A percentile compares a stretch with the other conserved stretches of the same genome.
Conservation (phyloP, 176 grass and related monocot species). For the Hyparrhenia diplandra region DNA sequence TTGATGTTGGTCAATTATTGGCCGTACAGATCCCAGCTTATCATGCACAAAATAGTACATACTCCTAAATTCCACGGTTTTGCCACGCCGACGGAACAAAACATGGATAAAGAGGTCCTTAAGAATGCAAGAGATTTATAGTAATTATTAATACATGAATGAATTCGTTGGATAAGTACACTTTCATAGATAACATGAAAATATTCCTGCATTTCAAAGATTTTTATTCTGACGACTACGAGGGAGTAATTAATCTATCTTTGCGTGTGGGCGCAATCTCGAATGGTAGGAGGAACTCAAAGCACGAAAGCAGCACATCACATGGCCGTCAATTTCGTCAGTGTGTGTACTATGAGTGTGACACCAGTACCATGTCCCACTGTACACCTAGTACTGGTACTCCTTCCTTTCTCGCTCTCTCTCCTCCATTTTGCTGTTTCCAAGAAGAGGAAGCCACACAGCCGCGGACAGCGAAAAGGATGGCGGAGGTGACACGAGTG, state of each 20-base stretch:
- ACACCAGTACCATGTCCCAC: background rate
- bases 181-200: too few relatives aligned
- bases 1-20: slow-evolving; percentile 12
- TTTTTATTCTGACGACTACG: too few relatives aligned
- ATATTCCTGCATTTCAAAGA: too few relatives aligned
- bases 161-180: too few relatives aligned
- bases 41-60: background rate
- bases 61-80: background rate
- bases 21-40: background rate
- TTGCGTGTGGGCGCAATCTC: too few relatives aligned
- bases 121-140: too few relatives aligned
- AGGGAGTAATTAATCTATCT: too few relatives aligned
- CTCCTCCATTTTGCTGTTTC: slow-evolving; percentile 25
- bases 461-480: slow-evolving; percentile 15
- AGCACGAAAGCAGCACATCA: too few relatives aligned
- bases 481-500: slow-evolving; percentile 31
- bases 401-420: background rate
- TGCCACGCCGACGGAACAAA: too few relatives aligned
- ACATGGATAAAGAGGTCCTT: too few relatives aligned
- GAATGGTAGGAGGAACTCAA: too few relatives aligned
- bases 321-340: background rate
- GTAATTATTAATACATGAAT: too few relatives aligned
- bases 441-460: background rate
- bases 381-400: background rate
- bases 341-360: background rate